These are phyloP conservation scores for Trichoderma aggressivum DNA, from an alignment of 2,329 filamentous ascomycete genomes.

Conservation along the genomic window DNA sequence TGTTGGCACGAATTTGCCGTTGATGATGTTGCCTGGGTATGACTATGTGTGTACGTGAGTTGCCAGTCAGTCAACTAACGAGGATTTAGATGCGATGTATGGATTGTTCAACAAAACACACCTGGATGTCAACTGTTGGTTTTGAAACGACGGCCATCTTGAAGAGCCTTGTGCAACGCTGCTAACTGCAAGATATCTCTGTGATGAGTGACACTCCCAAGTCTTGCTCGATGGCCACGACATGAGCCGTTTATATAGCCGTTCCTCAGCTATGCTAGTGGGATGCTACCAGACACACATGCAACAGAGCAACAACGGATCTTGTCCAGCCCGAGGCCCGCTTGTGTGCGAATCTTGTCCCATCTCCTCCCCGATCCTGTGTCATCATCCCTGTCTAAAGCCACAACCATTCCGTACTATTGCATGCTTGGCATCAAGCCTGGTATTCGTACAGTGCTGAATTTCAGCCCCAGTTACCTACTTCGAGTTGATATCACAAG, in stretches of 20 bases:
- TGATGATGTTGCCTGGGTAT: conserved; percentile 25
- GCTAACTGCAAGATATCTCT: not conserved
- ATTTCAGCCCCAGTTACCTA: not conserved
- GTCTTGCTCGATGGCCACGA: not conserved
- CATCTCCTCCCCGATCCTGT: not conserved
- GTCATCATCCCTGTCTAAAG: not conserved
- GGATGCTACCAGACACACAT: not conserved
- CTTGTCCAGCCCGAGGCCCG: not conserved
- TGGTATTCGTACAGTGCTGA: not conserved
- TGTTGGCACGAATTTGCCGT: conserved; percentile 25
- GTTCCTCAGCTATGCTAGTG: not conserved
- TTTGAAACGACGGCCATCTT: not conserved
- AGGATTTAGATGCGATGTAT: not conserved
- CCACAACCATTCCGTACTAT: not conserved
- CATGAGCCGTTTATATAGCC: not conserved
- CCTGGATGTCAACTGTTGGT: conserved; percentile 2
- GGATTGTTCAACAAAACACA: not conserved
- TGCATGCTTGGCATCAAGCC: not conserved
- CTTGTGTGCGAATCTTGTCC: not conserved
- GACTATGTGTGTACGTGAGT: not conserved
- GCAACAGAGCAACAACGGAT: not conserved
- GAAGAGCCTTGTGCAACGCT: not conserved
- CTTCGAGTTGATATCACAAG: not conserved
- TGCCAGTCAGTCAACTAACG: not conserved
- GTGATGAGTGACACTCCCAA: not conserved